phyloP scores from a whole-genome alignment of 2,329 filamentous ascomycete genomes.

The Penicillium sp. region DNA sequence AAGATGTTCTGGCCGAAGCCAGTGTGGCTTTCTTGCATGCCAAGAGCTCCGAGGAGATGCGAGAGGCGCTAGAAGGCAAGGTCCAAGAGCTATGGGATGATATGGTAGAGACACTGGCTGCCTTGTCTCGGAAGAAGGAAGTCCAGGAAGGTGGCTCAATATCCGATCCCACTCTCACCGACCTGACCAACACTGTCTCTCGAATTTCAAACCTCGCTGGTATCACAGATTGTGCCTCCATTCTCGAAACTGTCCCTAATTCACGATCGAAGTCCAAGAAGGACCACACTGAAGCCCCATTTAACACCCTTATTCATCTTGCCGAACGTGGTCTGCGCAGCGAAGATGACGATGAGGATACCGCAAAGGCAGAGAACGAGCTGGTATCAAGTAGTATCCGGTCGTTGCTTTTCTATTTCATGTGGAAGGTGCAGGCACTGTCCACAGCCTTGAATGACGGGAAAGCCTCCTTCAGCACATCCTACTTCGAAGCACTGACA shows the following conservation, averaged over 20 bases:
- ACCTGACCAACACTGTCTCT: conserved; percentile 70
- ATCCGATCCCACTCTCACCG: conserved; percentile 61
- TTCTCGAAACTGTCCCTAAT: conserved; percentile 61
- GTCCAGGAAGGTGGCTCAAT: conserved; percentile 71
- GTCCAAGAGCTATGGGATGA: conserved; percentile 84
- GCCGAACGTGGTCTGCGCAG: conserved; percentile 69
- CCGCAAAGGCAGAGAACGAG: conserved; percentile 75
- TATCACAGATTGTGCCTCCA: conserved; percentile 72
- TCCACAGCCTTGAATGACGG: conserved; percentile 53
- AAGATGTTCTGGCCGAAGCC: conserved; percentile 79
- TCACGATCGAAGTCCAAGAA: conserved; percentile 40
- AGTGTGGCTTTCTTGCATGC: conserved; percentile 80
- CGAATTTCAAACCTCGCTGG: conserved; percentile 78
- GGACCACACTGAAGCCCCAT: conserved; percentile 44
- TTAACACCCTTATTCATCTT: conserved; percentile 68
- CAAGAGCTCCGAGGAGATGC: conserved; percentile 80
- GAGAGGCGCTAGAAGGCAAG: conserved; percentile 79
- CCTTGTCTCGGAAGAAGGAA: conserved; percentile 68
- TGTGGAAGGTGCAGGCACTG: conserved; percentile 78
- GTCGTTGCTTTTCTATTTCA: conserved; percentile 81
- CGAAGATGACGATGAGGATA: conserved; percentile 62
- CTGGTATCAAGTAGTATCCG: conserved; percentile 74
- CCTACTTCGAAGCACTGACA: conserved; percentile 66
- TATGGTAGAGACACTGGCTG: conserved; percentile 68
- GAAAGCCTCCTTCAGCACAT: conserved; percentile 58